Base-by-base conservation (phyloP, 345 rosid species). In the Gossypium longicalyx region DNA sequence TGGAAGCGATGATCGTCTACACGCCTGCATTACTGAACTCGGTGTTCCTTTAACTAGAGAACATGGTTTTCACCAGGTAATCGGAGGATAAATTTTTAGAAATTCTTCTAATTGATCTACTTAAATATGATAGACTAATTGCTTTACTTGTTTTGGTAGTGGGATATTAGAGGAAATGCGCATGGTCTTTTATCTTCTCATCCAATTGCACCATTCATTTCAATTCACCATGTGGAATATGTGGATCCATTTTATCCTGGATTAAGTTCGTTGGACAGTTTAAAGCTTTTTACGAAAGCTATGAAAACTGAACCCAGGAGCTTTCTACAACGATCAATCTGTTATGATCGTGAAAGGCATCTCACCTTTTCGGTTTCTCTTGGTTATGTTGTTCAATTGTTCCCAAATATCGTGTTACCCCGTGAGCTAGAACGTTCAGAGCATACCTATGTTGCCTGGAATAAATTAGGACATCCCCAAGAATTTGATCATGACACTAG, bases 1-100 rank as follows among this genome's bases (percentile, higher is more conserved):
- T 68, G 98, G 98, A 8, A 92, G 97, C 74, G 98, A 92, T 77
- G 98, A 94, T 83, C 88, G 98, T 3, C 88, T 94, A 12, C 97
- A 90, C 41, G 97, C 98, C 62, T 94, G 98, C 79, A 92, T 92
- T 77, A 83, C 97, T 0, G 98, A 94, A 76, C 90, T 94, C 0
- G 97, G 98, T 12, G 85, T 94, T 83, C 97, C 98, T 73, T 77
- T 94, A 67, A 82, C 95, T 5, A 87, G 83, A 77, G 98, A 94
- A 77, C 87, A 77, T 49, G 98, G 98, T 34, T 94, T 94, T 82
- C 98, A 94, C 71, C 98, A 92, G 94, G 98, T 91, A 69, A 51
- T 25, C 63, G 23, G 54, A 17, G 5, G 11, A 16, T 69, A 4
- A 8, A 51, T 12, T 27, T 3, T 27, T 69, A 16, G 11, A 23